phyloP scores from a whole-genome alignment of 2,329 filamentous ascomycete species.

The Penicillium paneum region DNA sequence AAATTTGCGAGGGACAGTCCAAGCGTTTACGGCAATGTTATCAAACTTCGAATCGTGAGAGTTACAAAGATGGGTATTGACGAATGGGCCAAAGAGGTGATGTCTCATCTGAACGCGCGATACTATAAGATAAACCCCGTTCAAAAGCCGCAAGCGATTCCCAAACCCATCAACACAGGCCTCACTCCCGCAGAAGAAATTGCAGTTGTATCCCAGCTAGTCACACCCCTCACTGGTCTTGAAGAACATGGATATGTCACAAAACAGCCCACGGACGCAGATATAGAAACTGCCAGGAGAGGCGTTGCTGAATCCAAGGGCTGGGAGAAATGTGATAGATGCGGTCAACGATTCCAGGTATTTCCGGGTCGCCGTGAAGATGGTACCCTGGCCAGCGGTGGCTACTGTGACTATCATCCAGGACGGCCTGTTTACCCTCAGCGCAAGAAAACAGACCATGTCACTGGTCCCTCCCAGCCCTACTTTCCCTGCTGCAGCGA shows the following conservation, averaged over 20 bases:
- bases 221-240: conserved; percentile 64
- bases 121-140: conserved; percentile 34
- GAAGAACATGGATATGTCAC: conserved; percentile 72
- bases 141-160: conserved; percentile 33
- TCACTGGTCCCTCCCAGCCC: conserved; percentile 56
- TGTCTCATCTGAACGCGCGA: conserved; percentile 43
- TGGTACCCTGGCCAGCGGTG: conserved; percentile 74
- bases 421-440: conserved; percentile 63
- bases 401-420: conserved; percentile 76
- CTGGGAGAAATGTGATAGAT: conserved; percentile 88
- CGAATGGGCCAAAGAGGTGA: conserved; percentile 66
- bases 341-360: conserved; percentile 80
- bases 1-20: conserved; percentile 64
- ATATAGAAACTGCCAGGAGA: conserved; percentile 63
- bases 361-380: conserved; percentile 77
- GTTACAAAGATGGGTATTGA: conserved; percentile 71
- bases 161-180: conserved; percentile 64
- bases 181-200: conserved; percentile 67
- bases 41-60: conserved; percentile 74
- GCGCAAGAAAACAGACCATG: conserved; percentile 53
- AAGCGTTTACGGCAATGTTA: conserved; percentile 73
- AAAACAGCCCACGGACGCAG: conserved; percentile 60
- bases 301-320: conserved; percentile 66
- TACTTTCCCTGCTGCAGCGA: conserved; percentile 78
- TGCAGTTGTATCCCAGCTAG: conserved; percentile 58